These are phyloP conservation scores for Psilocybe sp. DNA, from an alignment of 768 basidiomycete species.

Conservation along the genomic window DNA sequence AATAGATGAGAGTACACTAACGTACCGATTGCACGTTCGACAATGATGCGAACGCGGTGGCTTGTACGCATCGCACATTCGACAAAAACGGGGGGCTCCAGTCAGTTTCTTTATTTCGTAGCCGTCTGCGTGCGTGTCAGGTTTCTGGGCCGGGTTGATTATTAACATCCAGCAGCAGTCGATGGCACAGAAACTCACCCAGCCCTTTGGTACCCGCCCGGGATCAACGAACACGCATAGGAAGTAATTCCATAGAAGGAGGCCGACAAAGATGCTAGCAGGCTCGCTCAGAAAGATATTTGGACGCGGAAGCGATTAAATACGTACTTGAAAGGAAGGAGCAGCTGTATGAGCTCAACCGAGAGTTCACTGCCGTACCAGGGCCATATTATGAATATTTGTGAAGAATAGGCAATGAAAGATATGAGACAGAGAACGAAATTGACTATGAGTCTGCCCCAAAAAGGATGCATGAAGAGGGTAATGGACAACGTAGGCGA, in stretches of 20 bases:
- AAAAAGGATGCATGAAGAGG: slow-evolving; percentile 35
- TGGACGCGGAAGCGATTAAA: background rate
- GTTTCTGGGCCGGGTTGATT: slow-evolving; percentile 47
- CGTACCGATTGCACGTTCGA: slow-evolving; percentile 77
- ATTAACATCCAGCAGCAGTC: background rate
- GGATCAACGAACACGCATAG: slow-evolving; percentile 83
- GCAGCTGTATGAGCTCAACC: slow-evolving; percentile 69
- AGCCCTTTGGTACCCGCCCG: slow-evolving; percentile 72
- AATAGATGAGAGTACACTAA: slow-evolving; percentile 5
- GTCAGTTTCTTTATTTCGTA: slow-evolving; percentile 91
- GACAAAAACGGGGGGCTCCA: slow-evolving; percentile 80
- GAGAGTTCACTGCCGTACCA: slow-evolving; percentile 83
- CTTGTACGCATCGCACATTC: slow-evolving; percentile 82
- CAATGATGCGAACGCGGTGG: slow-evolving; percentile 94
- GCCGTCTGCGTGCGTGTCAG: slow-evolving; percentile 67
- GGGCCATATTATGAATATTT: slow-evolving; percentile 88
- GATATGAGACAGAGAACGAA: slow-evolving; percentile 70
- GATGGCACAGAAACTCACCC: slow-evolving; percentile 49
- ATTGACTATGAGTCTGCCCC: slow-evolving; percentile 64
- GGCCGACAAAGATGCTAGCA: slow-evolving; percentile 66
- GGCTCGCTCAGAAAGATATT: slow-evolving; percentile 6
- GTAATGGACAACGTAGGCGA: background rate
- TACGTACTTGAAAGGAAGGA: slow-evolving; percentile 89
- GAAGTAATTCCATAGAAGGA: slow-evolving; percentile 88
- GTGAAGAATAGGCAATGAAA: slow-evolving; percentile 88